Percentiles rank a stretch among this genome's conserved stretches.
phyloP scores from a whole-genome alignment of 2,329 filamentous ascomycete species.

The Aspergillus ochraceoroseus region DNA sequence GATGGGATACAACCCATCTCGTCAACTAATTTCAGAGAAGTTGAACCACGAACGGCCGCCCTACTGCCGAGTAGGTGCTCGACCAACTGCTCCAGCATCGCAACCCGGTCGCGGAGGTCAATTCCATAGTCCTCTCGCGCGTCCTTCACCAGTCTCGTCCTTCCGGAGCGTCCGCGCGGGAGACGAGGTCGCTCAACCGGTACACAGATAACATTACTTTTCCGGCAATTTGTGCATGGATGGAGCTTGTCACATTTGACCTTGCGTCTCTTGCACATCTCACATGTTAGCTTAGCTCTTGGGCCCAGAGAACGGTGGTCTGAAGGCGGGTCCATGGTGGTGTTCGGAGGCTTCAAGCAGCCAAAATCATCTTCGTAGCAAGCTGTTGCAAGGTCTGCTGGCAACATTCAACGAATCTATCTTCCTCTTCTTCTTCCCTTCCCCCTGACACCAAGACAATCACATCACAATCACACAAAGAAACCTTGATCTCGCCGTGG shows the following conservation, averaged over 20 bases:
- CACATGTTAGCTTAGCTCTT: slow-evolving; percentile 22
- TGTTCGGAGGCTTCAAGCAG: too few species aligned
- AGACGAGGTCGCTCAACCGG: slow-evolving; percentile 32
- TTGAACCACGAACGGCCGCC: background rate
- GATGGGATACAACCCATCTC: background rate
- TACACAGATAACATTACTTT: slow-evolving; percentile 25
- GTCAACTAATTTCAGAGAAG: background rate
- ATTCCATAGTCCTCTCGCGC: slow-evolving; percentile 16
- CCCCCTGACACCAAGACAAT: too few species aligned
- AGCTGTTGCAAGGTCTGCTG: too few species aligned
- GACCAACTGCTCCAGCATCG: slow-evolving; percentile 16
- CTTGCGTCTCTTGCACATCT: slow-evolving; percentile 26
- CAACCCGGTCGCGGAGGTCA: slow-evolving; percentile 19
- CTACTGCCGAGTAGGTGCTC: background rate
- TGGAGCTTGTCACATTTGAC: slow-evolving; percentile 34
- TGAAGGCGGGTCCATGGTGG: too few species aligned
- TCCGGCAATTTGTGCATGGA: slow-evolving; percentile 31
- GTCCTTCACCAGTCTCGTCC: slow-evolving; percentile 13
- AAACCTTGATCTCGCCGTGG: too few species aligned
- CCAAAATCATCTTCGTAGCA: too few species aligned
- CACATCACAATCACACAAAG: too few species aligned
- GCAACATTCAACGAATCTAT: too few species aligned
- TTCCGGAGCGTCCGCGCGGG: slow-evolving; percentile 30
- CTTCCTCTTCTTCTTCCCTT: too few species aligned
- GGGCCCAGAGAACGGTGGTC: too few species aligned